phyloP scores from a whole-genome alignment of 1,139 yeast species.

The Magnusiomyces sp. region DNA sequence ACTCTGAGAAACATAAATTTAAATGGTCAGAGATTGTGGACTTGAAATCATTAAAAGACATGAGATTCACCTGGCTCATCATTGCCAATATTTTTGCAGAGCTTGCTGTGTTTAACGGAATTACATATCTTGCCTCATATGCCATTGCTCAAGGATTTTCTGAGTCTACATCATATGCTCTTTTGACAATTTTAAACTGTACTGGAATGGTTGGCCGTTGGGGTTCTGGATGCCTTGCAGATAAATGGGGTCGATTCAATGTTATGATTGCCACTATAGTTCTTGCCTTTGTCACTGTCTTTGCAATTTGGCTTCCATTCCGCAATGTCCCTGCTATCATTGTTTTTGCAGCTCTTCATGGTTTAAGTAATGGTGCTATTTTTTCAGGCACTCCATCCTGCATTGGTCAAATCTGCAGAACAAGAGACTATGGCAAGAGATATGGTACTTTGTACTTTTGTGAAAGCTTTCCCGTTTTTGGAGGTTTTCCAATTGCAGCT shows the following conservation, averaged over 20 bases:
- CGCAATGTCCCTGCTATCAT: constrained; percentile 31
- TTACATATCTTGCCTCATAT: constrained; percentile 46
- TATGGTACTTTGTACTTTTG: constrained; percentile 42
- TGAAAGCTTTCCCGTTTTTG: constrained; percentile 38
- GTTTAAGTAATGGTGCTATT: constrained; percentile 46
- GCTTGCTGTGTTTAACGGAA: constrained; percentile 41
- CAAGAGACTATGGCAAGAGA: constrained; percentile 42
- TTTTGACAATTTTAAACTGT: constrained; percentile 39
- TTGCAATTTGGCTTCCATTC: constrained; percentile 47
- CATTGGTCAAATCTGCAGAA: constrained; percentile 42
- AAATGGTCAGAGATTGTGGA: constrained; percentile 26
- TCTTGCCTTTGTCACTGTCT: constrained; percentile 30
- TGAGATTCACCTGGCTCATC: constrained; percentile 35
- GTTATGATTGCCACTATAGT: constrained; percentile 39
- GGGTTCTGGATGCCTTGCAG: constrained; percentile 43
- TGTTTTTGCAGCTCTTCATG: constrained; percentile 42
- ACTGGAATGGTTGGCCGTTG: constrained; percentile 43
- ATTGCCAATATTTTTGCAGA: constrained; percentile 42
- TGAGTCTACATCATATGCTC: constrained; percentile 37
- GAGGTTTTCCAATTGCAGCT: constrained; percentile 46
- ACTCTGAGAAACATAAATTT: too few relatives aligned
- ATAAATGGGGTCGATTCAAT: constrained; percentile 44
- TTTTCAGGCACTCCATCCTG: constrained; percentile 44
- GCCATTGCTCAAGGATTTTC: constrained; percentile 37
- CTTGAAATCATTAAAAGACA: constrained; percentile 38